Base-by-base conservation (phyloP, 2,329 filamentous ascomycete species). In the Neocucurbitaria cava region DNA sequence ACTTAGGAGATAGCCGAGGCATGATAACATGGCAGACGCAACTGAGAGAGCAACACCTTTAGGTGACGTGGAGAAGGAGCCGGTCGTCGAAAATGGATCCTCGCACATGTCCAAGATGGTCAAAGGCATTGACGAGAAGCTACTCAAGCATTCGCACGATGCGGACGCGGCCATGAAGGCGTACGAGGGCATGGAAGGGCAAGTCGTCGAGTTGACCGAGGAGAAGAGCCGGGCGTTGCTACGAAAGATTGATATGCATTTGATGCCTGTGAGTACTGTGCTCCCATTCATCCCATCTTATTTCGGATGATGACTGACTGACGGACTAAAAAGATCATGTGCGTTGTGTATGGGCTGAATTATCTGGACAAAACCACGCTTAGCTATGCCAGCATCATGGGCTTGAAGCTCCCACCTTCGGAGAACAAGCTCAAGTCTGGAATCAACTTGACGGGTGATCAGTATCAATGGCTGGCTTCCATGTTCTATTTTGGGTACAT, bases 111-210 rank as follows among this genome's bases (percentile, higher is more conserved):
- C 46, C 10, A 62, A 49, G 5, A 15, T 63, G 11, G 47, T 59
- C n/a, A 58, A 59, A 44, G 53, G 54, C 24, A 52, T 70, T 11
- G 59, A 66, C 10, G 63, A 68, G 33, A 68, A 71, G 49, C 54
- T 73, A 1, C 44, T 72, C 49, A 78, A 83, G 61, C 83, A 85
- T 62, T 78, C 81, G 1, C 79, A 84, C 49, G 83, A 87, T 79
- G 85, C 80, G 24, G 85, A 87, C 62, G 83, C 85, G 53, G 85
- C 85, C 24, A 77, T 87, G 79, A 83, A 85, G 61, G 85, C 82
- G 2, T 82, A 86, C 60, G 77, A 73, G 43, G 71, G 77, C 9
- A 65, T 79, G 43, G 74, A 80, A 1, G 84, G 83, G 20, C 77
- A 85, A 61, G 67, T 81, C 0, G 74, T 86, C 20, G 77, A 81